phyloP scores from a whole-genome alignment of 257 asterid species.

The Lycium barbarum region DNA sequence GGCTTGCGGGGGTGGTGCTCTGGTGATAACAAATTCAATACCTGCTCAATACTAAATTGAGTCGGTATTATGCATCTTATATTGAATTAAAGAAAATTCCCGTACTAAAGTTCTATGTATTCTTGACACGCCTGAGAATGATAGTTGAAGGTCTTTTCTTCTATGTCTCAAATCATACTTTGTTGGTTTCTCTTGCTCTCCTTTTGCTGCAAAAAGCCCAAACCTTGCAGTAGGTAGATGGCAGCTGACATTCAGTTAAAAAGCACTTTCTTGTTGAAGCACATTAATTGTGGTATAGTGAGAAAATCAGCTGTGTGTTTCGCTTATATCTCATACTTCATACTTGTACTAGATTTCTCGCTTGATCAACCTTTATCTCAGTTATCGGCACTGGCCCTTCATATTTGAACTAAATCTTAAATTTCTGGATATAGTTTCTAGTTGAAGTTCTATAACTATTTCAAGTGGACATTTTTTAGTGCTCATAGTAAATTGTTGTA shows the following conservation, averaged over 20 bases:
- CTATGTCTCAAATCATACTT: background rate
- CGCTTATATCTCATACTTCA: background rate
- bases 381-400: background rate
- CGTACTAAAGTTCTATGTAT: slow-evolving; percentile 1
- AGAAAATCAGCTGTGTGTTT: background rate
- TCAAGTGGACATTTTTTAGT: background rate
- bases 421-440: background rate
- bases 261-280: background rate
- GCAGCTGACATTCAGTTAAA: background rate
- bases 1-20: background rate
- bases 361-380: slow-evolving; percentile 1
- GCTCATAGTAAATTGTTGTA: background rate
- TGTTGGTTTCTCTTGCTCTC: background rate
- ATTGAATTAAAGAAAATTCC: background rate
- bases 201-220: background rate
- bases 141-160: background rate
- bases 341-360: slow-evolving; percentile 1
- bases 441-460: background rate
- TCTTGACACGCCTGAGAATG: slow-evolving; percentile 16
- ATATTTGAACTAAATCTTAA: background rate
- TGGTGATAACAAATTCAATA: background rate
- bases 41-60: background rate
- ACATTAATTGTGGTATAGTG: background rate
- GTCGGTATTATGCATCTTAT: background rate
- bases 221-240: background rate